phyloP scores from a whole-genome alignment of 768 basidiomycete genomes.

The Xerocomellus intermedius region DNA sequence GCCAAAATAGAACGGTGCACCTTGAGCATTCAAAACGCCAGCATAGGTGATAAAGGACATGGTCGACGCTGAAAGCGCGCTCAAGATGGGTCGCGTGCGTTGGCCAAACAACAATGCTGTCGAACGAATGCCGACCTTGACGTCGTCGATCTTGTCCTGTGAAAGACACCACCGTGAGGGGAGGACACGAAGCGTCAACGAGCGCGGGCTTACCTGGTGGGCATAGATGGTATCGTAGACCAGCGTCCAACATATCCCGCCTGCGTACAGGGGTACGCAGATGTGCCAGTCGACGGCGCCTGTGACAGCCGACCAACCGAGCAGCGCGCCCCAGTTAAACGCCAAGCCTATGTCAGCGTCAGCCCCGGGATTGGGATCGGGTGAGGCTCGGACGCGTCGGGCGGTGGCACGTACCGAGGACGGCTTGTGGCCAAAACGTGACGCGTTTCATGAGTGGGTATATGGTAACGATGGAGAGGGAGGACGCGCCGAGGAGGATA shows the following conservation, averaged over 20 bases:
- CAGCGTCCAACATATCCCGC: constrained; percentile 89
- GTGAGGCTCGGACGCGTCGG: neutral
- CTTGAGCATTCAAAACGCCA: constrained; percentile 77
- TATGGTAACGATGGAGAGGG: constrained; percentile 78
- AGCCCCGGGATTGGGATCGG: neutral
- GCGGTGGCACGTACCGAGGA: constrained; percentile 63
- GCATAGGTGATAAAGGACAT: constrained; percentile 74
- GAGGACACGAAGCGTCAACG: neutral
- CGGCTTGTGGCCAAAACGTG: constrained; percentile 95
- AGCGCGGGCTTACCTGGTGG: constrained; percentile 69
- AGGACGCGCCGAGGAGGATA: constrained; percentile 89
- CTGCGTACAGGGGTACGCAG: constrained; percentile 85
- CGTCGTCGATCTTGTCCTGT: constrained; percentile 92
- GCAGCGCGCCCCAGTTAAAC: constrained; percentile 95
- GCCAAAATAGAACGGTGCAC: constrained; percentile 76
- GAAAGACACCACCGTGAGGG: neutral
- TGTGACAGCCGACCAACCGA: constrained; percentile 94
- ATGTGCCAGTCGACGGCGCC: constrained; percentile 79
- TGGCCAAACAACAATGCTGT: constrained; percentile 90
- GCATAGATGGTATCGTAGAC: constrained; percentile 98
- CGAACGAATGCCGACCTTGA: constrained; percentile 84
- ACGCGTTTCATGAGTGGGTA: constrained; percentile 98
- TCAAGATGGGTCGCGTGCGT: constrained; percentile 71
- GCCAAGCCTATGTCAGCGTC: constrained; percentile 61
- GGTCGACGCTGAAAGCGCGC: constrained; percentile 68